Conservation (phyloP, 2,329 filamentous ascomycete genomes). For the Penicillium hordei region DNA sequence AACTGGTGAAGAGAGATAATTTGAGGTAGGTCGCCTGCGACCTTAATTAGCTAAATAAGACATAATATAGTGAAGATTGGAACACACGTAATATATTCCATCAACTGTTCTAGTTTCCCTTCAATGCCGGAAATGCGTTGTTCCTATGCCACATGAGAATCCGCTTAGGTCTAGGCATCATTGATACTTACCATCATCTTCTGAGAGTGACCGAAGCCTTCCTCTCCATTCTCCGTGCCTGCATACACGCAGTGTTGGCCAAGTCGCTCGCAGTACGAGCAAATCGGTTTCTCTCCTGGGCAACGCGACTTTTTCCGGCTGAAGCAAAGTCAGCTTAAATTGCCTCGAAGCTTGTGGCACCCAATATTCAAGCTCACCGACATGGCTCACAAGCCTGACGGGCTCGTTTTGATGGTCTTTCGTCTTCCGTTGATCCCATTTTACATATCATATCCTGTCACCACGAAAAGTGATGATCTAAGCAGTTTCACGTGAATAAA, state of each 20-base stretch:
- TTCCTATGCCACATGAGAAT: slow-evolving; percentile 10
- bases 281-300: slow-evolving; percentile 34
- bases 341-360: not conserved
- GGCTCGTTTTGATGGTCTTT: slow-evolving; percentile 21
- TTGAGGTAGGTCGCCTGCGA: not conserved
- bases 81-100: slow-evolving; percentile 16
- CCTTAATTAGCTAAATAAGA: not conserved
- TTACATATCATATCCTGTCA: not conserved
- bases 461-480: not conserved
- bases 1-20: not conserved
- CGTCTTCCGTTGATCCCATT: slow-evolving; percentile 16
- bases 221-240: slow-evolving; percentile 8
- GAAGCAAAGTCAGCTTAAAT: not conserved
- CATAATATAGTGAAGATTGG: not conserved
- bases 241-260: slow-evolving; percentile 35
- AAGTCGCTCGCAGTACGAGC: slow-evolving; percentile 34
- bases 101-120: slow-evolving; percentile 21
- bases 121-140: slow-evolving; percentile 24
- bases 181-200: slow-evolving; percentile 11
- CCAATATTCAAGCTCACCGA: slow-evolving; percentile 23
- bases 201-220: slow-evolving; percentile 8
- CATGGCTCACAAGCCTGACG: slow-evolving; percentile 35
- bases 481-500: not conserved
- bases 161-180: no score
- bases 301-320: slow-evolving; percentile 38